Base-by-base conservation (phyloP, 768 basidiomycete species). In the Xerocomellus dryophilus region DNA sequence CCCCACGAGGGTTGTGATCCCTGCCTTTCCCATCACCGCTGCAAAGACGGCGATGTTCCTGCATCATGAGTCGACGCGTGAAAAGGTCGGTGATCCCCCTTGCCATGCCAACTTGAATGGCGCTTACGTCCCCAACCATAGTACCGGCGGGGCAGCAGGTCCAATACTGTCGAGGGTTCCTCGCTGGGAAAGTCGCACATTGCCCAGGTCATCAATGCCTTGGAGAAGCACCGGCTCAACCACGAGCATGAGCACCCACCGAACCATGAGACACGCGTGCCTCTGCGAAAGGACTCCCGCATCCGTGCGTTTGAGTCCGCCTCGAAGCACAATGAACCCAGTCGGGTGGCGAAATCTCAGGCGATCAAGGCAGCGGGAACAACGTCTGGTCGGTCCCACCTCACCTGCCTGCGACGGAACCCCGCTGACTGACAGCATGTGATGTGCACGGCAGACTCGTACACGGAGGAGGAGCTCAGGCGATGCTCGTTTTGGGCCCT, bases 11-110 rank as follows among this genome's bases (percentile, higher is more conserved):
- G 31, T 7, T 12, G 8, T 31, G 31, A 31, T 31, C 8, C 59
- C 61, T 5, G 54, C 66, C 2, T 61, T 69, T 42, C 73, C 68
- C 2, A 68, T 73, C 43, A 67, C 62, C 0, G 65, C 59, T 0
- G 57, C 57, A 1, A 73, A 73, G 32, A 71, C 64, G 1, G 60
- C 61, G 0, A 17, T 63, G 11, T 74, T 70, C 50, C 62, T 73
- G 7, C 34, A 66, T n/a, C 57, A 71, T 53, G 69, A 71, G 43
- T 60, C 60, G 5, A 65, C 59, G 0, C 61, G 65, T 6, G 41
- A 50, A n/a, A 72, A 72, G 66, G 72, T 73, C 3, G 27, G 45
- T 27, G 31, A 31, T 31, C 5, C 31, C 4, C 31, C 31, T 12
- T 11, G 31, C 11, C 8, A 46, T 31, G 36, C 20, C 34, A 14